Percentiles rank a stretch among this genome's conserved stretches.
Evolutionary conservation across 371 early-diverging fungal species (phyloP).

Genomic region (Rhizopus sp.): DNA sequence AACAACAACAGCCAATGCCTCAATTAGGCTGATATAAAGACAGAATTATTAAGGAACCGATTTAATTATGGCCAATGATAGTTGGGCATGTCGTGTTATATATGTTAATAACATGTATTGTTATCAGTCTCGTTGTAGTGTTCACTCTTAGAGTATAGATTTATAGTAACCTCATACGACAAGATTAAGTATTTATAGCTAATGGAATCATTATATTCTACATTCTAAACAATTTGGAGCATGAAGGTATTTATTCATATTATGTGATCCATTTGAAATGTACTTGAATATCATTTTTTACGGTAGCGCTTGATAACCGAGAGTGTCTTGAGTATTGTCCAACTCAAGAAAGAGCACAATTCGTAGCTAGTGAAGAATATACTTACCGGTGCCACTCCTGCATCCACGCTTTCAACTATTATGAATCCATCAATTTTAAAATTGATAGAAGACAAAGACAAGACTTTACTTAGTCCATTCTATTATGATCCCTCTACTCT

Average conservation of each 20-base stretch:
- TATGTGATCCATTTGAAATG: slow-evolving; percentile 18
- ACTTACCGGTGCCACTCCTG: slow-evolving; percentile 5
- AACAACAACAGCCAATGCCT: no score
- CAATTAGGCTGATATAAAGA: no score
- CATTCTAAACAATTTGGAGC: no score
- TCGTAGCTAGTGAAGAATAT: slow-evolving; percentile 9
- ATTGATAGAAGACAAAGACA: slow-evolving; percentile 18
- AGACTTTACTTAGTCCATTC: slow-evolving; percentile 13
- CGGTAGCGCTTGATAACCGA: slow-evolving; percentile 14
- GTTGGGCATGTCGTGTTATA: no score
- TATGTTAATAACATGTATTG: no score
- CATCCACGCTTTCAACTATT: slow-evolving; percentile 10
- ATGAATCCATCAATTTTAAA: slow-evolving; percentile 18
- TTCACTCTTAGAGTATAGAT: no score
- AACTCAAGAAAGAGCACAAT: slow-evolving; percentile 20
- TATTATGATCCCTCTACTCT: slow-evolving; percentile 12
- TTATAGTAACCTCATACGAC: no score
- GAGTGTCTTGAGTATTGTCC: slow-evolving; percentile 8
- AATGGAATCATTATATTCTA: no score
- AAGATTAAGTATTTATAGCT: no score
- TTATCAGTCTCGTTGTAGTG: no score
- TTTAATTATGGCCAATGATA: no score
- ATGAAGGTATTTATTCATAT: slow-evolving; percentile 23
- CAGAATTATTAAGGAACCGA: no score
- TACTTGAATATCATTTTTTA: slow-evolving; percentile 18